These are phyloP conservation scores for Candida verbasci DNA, from an alignment of 805 yeast genomes.

Conservation along the genomic window DNA sequence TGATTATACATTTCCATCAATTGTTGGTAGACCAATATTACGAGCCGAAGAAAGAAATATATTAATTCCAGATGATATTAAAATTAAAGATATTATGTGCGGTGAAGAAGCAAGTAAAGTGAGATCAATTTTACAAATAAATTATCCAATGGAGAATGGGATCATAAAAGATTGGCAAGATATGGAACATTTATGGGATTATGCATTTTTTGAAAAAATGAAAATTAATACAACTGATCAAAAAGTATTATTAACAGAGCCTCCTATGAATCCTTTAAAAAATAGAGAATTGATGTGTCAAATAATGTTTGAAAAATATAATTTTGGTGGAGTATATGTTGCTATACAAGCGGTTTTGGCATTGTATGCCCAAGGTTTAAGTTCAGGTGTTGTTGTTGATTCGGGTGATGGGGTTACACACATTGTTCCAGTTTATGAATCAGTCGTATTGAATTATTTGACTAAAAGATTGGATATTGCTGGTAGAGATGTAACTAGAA, in stretches of 20 bases:
- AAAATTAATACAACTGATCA: conserved; percentile 67
- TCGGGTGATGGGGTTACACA: conserved; percentile 99
- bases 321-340: conserved; percentile 89
- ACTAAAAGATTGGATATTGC: conserved; percentile 94
- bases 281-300: conserved; percentile 91
- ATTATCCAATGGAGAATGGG: conserved; percentile 99
- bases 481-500: conserved; percentile 97
- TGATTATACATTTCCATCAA: conserved; percentile 93
- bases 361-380: conserved; percentile 91
- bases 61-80: conserved; percentile 52
- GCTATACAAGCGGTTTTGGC: conserved; percentile 98
- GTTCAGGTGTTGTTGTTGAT: conserved; percentile 97
- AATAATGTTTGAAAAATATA: conserved; percentile 87
- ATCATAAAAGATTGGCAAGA: conserved; percentile 97
- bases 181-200: conserved; percentile 97
- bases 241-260: conserved; percentile 89
- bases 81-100: conserved; percentile 94
- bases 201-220: conserved; percentile 90
- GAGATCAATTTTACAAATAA: conserved; percentile 82
- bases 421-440: conserved; percentile 95
- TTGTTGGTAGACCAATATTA: conserved; percentile 94
- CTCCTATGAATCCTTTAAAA: conserved; percentile 93
- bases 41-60: conserved; percentile 88
- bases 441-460: conserved; percentile 91
- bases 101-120: conserved; percentile 93